These are phyloP conservation scores for Helicostylum pulchrum DNA, from an alignment of 192 early-diverging fungal species.

Conservation along the genomic window DNA sequence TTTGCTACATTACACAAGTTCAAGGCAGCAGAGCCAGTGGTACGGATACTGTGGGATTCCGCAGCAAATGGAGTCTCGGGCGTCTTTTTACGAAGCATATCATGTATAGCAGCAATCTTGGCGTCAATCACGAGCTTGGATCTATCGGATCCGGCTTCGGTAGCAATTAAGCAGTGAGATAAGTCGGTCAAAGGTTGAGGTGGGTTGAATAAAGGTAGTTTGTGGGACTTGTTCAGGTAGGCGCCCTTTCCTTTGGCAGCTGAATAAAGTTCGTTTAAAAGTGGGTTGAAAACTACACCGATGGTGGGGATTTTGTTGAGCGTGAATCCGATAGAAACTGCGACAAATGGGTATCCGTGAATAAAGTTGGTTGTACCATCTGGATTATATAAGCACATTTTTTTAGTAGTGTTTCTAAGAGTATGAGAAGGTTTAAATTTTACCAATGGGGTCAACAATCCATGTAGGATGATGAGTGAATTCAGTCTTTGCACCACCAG, in stretches of 20 bases:
- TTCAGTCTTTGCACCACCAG: constrained; percentile 49
- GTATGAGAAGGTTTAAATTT: too few relatives aligned
- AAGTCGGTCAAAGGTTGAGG: constrained; percentile 61
- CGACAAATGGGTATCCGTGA: constrained; percentile 78
- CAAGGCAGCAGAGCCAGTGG: constrained; percentile 74
- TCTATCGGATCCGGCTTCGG: constrained; percentile 84
- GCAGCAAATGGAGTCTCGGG: constrained; percentile 14
- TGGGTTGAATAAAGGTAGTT: constrained; percentile 58
- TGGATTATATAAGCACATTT: background rate
- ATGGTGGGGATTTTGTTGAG: constrained; percentile 71
- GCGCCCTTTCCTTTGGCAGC: constrained; percentile 64
- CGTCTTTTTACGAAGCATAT: constrained; percentile 58
- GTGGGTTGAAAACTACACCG: constrained; percentile 89
- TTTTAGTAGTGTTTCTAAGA: too few relatives aligned
- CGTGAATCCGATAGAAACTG: constrained; percentile 82
- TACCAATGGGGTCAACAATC: constrained; percentile 86
- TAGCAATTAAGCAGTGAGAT: constrained; percentile 66
- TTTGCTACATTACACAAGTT: constrained; percentile 79
- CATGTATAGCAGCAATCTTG: constrained; percentile 65
- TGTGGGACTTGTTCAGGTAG: constrained; percentile 50
- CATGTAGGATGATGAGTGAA: constrained; percentile 78
- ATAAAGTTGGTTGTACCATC: constrained; percentile 81
- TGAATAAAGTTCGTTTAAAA: constrained; percentile 74
- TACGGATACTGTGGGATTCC: constrained; percentile 69
- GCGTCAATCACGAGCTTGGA: constrained; percentile 52